Base-by-base conservation (phyloP, 768 basidiomycete species). In the Lactarius hengduanensis region DNA sequence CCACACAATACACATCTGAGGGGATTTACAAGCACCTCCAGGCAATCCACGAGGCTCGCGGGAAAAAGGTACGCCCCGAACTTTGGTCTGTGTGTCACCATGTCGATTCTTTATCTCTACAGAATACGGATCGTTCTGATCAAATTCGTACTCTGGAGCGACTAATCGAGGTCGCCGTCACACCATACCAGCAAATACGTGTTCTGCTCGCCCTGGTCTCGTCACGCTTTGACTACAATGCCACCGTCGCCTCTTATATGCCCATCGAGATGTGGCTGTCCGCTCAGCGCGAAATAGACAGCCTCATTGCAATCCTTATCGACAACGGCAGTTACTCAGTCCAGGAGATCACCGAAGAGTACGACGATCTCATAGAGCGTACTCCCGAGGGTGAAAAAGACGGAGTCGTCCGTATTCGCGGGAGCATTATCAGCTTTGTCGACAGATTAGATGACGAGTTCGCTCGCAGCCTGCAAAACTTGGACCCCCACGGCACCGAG, bases 391-490 rank as follows among this genome's bases (percentile, higher is more conserved):
- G 83, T 10, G 90, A 93, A 71, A 80, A 84, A 30, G 84, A 83
- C 69, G 89, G 91, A 13, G 74, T 89, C 55, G 94, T 98, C 65
- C 84, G 87, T 66, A 90, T 99, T 66, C 90, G 96, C 60, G 97
- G 97, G 53, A 96, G 92, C 74, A 86, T 99, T 76, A 96, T 98
- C 77, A 93, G 92, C 74, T 93, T 97, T 71, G 86, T 99, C 57
- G 97, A 99, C 76, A 89, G 96, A 61, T 79, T 99, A 57, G 97
- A 98, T 75, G 97, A 98, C 72, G 97, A 99, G 78, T 99, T 99
- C 76, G 98, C 95, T 54, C 92, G 92, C 74, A 95, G 93, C 72
- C 78, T 99, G 40, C 97, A 98, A 84, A 94, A 98, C 74, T 94
- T 97, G 69, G 97, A 99, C 73, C 96, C 97, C 9, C 97, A 99